Evolutionary conservation across 2,329 filamentous ascomycete genomes (phyloP).

Genomic region (Cytospora piceae): DNA sequence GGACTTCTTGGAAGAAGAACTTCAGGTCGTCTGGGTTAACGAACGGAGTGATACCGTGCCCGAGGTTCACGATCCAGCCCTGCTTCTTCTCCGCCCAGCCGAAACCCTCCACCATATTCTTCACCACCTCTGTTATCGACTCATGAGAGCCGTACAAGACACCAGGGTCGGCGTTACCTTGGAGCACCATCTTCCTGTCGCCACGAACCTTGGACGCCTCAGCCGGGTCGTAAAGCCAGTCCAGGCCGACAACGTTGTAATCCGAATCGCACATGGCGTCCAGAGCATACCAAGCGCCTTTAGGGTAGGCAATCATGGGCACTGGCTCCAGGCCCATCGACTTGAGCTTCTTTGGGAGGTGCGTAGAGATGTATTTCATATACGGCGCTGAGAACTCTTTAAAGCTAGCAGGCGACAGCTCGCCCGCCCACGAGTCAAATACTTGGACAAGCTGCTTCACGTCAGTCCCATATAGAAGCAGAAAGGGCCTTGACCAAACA

Average conservation of each 20-base stretch:
- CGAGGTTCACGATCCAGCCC: slow-evolving; percentile 96
- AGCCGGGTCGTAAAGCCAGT: slow-evolving; percentile 91
- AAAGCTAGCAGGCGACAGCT: slow-evolving; percentile 84
- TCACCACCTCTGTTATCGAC: slow-evolving; percentile 79
- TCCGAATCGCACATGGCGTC: slow-evolving; percentile 85
- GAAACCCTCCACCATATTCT: slow-evolving; percentile 88
- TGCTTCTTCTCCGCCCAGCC: slow-evolving; percentile 73
- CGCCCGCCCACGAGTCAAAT: slow-evolving; percentile 97
- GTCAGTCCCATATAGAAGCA: slow-evolving; percentile 24
- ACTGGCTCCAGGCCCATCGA: slow-evolving; percentile 78
- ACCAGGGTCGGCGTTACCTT: slow-evolving; percentile 95
- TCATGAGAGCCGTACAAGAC: slow-evolving; percentile 84
- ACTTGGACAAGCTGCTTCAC: slow-evolving; percentile 77
- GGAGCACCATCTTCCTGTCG: slow-evolving; percentile 74
- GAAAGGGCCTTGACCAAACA: slow-evolving; percentile 23
- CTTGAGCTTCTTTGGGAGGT: slow-evolving; percentile 74
- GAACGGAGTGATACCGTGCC: slow-evolving; percentile 93
- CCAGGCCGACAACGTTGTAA: slow-evolving; percentile 91
- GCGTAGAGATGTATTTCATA: slow-evolving; percentile 78
- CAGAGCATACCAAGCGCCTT: slow-evolving; percentile 94
- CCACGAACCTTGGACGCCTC: slow-evolving; percentile 81
- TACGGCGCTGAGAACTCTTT: slow-evolving; percentile 85
- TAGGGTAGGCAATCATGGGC: slow-evolving; percentile 97
- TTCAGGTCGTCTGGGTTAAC: slow-evolving; percentile 92
- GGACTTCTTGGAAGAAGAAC: slow-evolving; percentile 93